phyloP scores from a whole-genome alignment of 2,329 filamentous ascomycete genomes.

The Cladosporium halotolerans region DNA sequence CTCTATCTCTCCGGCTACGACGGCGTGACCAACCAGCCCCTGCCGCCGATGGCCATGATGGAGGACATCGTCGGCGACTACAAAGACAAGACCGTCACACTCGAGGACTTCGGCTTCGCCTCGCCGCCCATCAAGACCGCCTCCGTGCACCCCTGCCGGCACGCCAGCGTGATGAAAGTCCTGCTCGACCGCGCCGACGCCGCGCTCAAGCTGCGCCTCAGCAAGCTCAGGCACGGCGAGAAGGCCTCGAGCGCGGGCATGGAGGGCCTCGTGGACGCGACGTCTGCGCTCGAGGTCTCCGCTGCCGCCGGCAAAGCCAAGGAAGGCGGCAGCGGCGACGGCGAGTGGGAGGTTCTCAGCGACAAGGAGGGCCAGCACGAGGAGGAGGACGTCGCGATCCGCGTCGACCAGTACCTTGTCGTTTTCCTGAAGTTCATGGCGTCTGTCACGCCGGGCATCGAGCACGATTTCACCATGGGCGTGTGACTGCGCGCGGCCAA shows the following conservation, averaged over 20 bases:
- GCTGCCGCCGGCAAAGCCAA: conserved; percentile 25
- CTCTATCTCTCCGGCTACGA: conserved; percentile 94
- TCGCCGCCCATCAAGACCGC: conserved; percentile 91
- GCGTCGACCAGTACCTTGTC: conserved; percentile 82
- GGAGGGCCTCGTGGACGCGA: conserved; percentile 80
- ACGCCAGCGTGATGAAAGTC: conserved; percentile 96
- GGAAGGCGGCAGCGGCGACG: conserved; percentile 43
- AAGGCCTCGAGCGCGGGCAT: conserved; percentile 56
- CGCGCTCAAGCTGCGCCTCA: conserved; percentile 78
- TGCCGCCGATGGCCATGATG: conserved; percentile 84
- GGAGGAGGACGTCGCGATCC: conserved; percentile 67
- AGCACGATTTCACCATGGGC: conserved; percentile 97
- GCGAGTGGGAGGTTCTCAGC: conserved; percentile 57
- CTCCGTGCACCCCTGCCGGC: conserved; percentile 92
- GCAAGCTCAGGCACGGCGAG: conserved; percentile 61
- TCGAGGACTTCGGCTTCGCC: conserved; percentile 96
- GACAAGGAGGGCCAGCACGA: conserved; percentile 50
- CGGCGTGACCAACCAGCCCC: conserved; percentile 52
- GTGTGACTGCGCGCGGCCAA: conserved; percentile 49
- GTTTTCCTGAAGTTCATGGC: conserved; percentile 75
- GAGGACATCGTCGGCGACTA: conserved; percentile 95
- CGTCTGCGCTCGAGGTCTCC: conserved; percentile 48
- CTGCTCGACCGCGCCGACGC: conserved; percentile 92
- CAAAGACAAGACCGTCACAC: conserved; percentile 96
- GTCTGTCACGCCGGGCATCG: conserved; percentile 86